phyloP scores from a whole-genome alignment of 2,329 filamentous ascomycete genomes.

The Trichoderma aggressivum region DNA sequence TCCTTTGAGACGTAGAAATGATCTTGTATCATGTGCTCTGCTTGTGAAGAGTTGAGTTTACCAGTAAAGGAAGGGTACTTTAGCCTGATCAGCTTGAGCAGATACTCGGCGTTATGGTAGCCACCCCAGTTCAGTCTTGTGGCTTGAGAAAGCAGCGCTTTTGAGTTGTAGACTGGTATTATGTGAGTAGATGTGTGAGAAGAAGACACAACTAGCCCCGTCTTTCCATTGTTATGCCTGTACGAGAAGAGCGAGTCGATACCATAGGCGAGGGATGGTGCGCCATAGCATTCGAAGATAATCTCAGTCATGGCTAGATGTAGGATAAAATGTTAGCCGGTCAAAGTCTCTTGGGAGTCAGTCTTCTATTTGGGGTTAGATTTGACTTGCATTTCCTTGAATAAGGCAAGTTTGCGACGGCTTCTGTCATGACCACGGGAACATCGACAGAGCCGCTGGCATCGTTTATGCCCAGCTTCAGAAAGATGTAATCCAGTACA shows the following conservation, averaged over 20 bases:
- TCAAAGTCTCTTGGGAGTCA: too few relatives aligned
- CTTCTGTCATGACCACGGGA: conserved; percentile 92
- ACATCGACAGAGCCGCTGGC: conserved; percentile 72
- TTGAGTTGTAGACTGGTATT: conserved; percentile 86
- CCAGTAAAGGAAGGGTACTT: conserved; percentile 90
- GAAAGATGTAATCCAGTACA: conserved; percentile 87
- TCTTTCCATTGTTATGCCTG: conserved; percentile 81
- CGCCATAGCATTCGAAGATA: conserved; percentile 91
- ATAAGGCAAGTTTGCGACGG: conserved; percentile 86
- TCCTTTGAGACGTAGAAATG: conserved; percentile 87
- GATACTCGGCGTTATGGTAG: conserved; percentile 82
- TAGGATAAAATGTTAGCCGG: conserved; percentile 9
- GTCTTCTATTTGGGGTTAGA: too few relatives aligned
- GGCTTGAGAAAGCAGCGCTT: conserved; percentile 78
- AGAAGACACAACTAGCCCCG: conserved; percentile 85
- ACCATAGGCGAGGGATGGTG: conserved; percentile 85
- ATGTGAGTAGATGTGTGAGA: conserved; percentile 93
- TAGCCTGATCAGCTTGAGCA: conserved; percentile 81
- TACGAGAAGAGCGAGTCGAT: conserved; percentile 98
- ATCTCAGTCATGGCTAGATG: conserved; percentile 88
- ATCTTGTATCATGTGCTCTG: conserved; percentile 80
- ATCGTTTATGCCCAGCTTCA: conserved; percentile 85
- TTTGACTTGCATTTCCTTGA: conserved; percentile 71
- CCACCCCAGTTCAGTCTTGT: conserved; percentile 94
- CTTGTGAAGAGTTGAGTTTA: conserved; percentile 81